Conservation (phyloP, 2,329 filamentous ascomycete genomes). For the Diaporthe sp. region DNA sequence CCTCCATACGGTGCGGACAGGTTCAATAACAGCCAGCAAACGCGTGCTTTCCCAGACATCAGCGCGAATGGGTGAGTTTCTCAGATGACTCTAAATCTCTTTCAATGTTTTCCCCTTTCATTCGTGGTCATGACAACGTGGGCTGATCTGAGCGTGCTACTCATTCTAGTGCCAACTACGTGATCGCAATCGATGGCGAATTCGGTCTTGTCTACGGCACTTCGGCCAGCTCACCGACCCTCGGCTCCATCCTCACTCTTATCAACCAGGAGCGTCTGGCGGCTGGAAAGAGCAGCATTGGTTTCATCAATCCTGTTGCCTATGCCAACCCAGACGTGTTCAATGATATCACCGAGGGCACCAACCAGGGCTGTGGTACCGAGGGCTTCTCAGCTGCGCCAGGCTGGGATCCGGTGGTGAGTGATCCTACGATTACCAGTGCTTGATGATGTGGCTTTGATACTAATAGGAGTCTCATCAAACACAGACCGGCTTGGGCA, state of each 20-base stretch:
- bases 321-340: conserved; percentile 39
- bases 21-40: conserved; percentile 40
- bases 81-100: neutral
- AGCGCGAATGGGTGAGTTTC: conserved; percentile 36
- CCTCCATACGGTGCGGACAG: conserved; percentile 34
- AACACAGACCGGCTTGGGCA: conserved; percentile 42
- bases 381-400: conserved; percentile 32
- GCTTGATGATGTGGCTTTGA: neutral
- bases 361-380: conserved; percentile 37
- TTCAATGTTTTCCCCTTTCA: neutral
- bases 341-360: conserved; percentile 38
- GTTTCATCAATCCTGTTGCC: conserved; percentile 39
- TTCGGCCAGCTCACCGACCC: conserved; percentile 36
- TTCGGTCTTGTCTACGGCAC: conserved; percentile 40
- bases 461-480: neutral
- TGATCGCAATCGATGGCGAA: conserved; percentile 37
- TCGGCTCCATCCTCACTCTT: conserved; percentile 38
- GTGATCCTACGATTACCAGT: neutral
- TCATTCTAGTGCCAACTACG: conserved; percentile 35
- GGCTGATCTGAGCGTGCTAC: conserved; percentile 7
- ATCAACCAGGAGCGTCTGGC: conserved; percentile 40
- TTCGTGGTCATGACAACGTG: neutral
- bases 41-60: conserved; percentile 39
- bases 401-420: conserved; percentile 36
- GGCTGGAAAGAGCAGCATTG: conserved; percentile 40